Percentiles rank a stretch among this genome's conserved stretches.
phyloP scores from a whole-genome alignment of 1,139 yeast genomes.

The Yamadazyma epiphylla region DNA sequence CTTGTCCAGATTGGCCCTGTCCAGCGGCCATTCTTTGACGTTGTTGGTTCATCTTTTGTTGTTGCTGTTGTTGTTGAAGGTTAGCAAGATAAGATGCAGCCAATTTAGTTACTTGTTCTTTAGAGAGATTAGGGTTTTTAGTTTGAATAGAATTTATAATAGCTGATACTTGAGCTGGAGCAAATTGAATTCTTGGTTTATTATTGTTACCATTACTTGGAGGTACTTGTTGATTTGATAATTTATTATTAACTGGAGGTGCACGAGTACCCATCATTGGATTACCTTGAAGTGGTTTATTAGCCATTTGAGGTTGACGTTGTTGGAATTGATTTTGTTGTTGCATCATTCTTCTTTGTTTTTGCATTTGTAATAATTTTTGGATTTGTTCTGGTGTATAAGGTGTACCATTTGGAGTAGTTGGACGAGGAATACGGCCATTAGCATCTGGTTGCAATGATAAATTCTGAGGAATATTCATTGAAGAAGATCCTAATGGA shows the following conservation, averaged over 20 bases:
- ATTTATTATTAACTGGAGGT: conserved; percentile 7
- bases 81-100: conserved; percentile 70
- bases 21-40: conserved; percentile 8
- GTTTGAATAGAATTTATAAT: conserved; percentile 65
- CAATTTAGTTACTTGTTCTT: conserved; percentile 68
- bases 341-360: conserved; percentile 49
- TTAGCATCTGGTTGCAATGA: conserved; percentile 7
- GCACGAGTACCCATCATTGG: conserved; percentile 15
- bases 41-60: conserved; percentile 28
- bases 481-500: conserved; percentile 1
- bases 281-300: conserved; percentile 1
- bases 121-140: conserved; percentile 64
- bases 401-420: conserved; percentile 51
- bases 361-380: conserved; percentile 48
- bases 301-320: conserved; percentile 5
- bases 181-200: conserved; percentile 42
- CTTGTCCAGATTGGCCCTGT: conserved; percentile 12
- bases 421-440: conserved; percentile 23
- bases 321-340: conserved; percentile 28
- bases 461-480: too few species aligned
- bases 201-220: conserved; percentile 13
- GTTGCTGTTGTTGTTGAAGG: conserved; percentile 49
- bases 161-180: conserved; percentile 66
- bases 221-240: conserved; percentile 11
- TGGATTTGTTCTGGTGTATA: conserved; percentile 55